Evolutionary conservation across 192 early-diverging fungal species (phyloP), one percentile per base, ranked within the genome.

Genomic region (Backusella mclennaniae): DNA sequence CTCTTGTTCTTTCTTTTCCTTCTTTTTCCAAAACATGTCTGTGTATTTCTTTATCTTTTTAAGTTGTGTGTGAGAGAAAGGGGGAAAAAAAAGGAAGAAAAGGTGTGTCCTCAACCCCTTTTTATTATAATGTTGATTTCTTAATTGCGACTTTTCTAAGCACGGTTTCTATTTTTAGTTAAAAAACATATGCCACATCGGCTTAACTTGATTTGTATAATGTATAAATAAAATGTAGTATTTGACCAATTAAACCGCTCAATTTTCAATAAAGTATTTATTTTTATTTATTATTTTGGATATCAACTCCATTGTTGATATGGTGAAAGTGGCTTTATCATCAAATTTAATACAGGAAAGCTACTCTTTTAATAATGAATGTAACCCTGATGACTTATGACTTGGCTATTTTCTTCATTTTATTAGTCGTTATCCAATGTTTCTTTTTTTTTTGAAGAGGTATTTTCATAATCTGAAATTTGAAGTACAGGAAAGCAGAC

Each of bases 21-120:
- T 79, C 68, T 79, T 79, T 74, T 69, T 73, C 78, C 78, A 79
- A 52, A 79, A 79, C 78, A 79, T 79, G 42, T 71, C 4, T 71
- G 31, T 63, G 9, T 63, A 11, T 23, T 63, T 63, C 19, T 29
- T 63, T 23, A 23, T 56, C 8, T 23, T 23, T 23, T n/a, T 7
- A 56, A 56, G 14, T 7, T 9, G n/a, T 53, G 21, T 29, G 23
- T 56, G 53, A 56, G 21, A 56, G n/a, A 56, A 21, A 56, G 1
- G 11, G 26, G 21, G 11, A 29, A 14, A 29, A 26, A 59, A 4
- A 63, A n/a, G n/a, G 17, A 59, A 59, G 23, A 59, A 63, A 63
- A 63, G 23, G 56, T 63, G 56, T 26, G 56, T n/a, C 21, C 21
- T 63, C 56, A 63, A 23, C 56, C 56, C 56, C 21, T 29, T 63